Evolutionary conservation across 768 basidiomycete genomes (phyloP), one percentile per base, ranked within the genome.

Genomic region (Naganishia friedmannii): DNA sequence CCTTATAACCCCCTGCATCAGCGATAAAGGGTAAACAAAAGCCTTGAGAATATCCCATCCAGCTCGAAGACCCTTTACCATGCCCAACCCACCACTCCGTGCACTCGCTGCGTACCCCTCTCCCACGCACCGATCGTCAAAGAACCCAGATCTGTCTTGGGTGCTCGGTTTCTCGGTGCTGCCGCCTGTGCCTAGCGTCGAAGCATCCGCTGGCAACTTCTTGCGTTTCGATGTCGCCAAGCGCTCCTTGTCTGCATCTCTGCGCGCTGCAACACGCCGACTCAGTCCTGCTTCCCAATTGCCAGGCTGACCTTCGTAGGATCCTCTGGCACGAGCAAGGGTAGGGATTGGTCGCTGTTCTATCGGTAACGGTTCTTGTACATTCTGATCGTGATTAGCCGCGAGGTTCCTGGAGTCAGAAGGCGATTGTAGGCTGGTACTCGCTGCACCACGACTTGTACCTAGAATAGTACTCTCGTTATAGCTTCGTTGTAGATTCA

Each of bases 231-330:
- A 19, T 29, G 3, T 29, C 23, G 60, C 39, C 23, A 63, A 4
- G 23, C 60, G 37, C 2, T 63, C 60, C 26, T 42, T 37, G 23
- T 39, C 42, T 21, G 39, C 39, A 26, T 63, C 60, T 21, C 60
- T n/a, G 39, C 60, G 60, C 37, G 8, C 23, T 5, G 60, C 60
- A 2, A 42, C 60, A 26, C 60, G 60, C 21, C 60, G 37, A 63
- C 60, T 63, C 26, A 63, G 60, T 21, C 60, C 60, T 23, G 60
- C 60, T 63, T 63, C 60, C 60, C 60, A 63, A 19, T 63, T 42
- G 3, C 60, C 39, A 2, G 39, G 39, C 19, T 63, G 60, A 19
- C 57, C 57, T n/a, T 58, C 57, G 21, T 58, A 34, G 3, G 57
- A 58, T 21, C 31, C 57, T 58, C 60, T 31, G 42, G 60, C 39